These are phyloP conservation scores for Acanthamoeba triangularis DNA, from an alignment of 208 protist species.

Conservation along the genomic window DNA sequence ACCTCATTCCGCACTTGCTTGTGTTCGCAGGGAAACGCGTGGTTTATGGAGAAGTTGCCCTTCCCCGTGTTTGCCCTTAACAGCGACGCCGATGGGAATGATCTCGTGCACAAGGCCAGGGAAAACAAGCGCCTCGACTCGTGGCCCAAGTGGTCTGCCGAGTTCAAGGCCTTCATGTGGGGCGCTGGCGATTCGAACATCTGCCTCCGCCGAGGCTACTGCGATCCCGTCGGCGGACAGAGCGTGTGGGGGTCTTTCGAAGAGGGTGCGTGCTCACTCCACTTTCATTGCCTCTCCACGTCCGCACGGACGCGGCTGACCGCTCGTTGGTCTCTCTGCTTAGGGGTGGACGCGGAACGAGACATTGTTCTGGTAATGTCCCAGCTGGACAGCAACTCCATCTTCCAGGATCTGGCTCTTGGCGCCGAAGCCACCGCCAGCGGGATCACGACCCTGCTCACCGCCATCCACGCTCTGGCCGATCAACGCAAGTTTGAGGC, in stretches of 20 bases:
- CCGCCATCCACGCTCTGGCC: constrained; percentile 18
- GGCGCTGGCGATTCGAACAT: constrained; percentile 37
- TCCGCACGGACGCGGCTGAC: too few species aligned
- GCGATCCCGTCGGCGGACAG: constrained; percentile 64
- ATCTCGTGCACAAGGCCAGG: constrained; percentile 42
- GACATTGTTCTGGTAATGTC: constrained; percentile 33
- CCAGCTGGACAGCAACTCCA: constrained; percentile 65
- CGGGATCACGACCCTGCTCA: constrained; percentile 7
- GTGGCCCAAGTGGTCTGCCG: constrained; percentile 68
- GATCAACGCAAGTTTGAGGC: not conserved
- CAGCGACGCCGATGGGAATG: not conserved
- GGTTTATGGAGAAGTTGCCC: constrained; percentile 49
- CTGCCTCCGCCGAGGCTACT: constrained; percentile 69
- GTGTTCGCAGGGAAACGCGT: constrained; percentile 18
- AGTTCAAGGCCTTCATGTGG: constrained; percentile 74
- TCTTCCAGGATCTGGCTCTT: constrained; percentile 62
- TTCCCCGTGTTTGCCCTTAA: constrained; percentile 52
- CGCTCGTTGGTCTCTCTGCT: not conserved
- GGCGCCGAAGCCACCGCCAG: constrained; percentile 22
- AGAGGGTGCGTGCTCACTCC: not conserved
- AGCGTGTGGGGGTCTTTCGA: constrained; percentile 56
- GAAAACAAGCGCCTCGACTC: constrained; percentile 35
- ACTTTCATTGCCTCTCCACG: not conserved
- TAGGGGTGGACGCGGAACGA: not conserved
- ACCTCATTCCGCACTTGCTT: not conserved